A percentile compares a stretch with the other conserved stretches of the same genome.
These are phyloP conservation scores for Zymoseptoria tritici DNA, from an alignment of 2,329 filamentous ascomycete species.

Conservation along the genomic window DNA sequence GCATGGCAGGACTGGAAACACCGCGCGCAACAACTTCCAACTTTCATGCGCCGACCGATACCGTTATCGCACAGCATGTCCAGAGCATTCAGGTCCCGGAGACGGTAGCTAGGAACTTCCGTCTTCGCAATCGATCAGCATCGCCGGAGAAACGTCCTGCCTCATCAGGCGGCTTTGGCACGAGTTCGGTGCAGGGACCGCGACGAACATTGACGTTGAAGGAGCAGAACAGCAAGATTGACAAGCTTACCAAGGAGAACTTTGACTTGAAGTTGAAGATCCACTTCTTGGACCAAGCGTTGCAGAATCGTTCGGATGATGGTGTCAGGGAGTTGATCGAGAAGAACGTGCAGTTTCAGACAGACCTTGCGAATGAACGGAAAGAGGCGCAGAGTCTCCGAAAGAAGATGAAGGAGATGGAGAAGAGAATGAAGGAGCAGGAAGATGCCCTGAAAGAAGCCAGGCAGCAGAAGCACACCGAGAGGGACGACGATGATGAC, in stretches of 20 bases:
- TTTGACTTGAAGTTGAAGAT: slow-evolving; percentile 97
- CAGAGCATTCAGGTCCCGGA: slow-evolving; percentile 87
- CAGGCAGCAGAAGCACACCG: slow-evolving; percentile 35
- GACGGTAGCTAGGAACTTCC: slow-evolving; percentile 78
- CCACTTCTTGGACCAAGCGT: slow-evolving; percentile 87
- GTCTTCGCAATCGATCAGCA: slow-evolving; percentile 60
- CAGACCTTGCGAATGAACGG: slow-evolving; percentile 77
- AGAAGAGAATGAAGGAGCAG: slow-evolving; percentile 63
- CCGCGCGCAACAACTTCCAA: slow-evolving; percentile 53
- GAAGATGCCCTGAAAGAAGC: slow-evolving; percentile 46
- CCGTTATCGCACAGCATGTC: slow-evolving; percentile 78
- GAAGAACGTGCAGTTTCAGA: slow-evolving; percentile 93
- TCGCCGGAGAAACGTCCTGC: slow-evolving; percentile 49
- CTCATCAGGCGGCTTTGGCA: slow-evolving; percentile 27
- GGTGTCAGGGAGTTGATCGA: slow-evolving; percentile 97
- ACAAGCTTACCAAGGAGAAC: slow-evolving; percentile 93
- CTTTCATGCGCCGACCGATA: slow-evolving; percentile 60
- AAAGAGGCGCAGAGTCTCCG: slow-evolving; percentile 83
- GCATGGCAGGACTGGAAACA: slow-evolving; percentile 62
- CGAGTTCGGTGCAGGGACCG: slow-evolving; percentile 24
- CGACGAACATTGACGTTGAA: slow-evolving; percentile 65
- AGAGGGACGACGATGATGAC: slow-evolving; percentile 26
- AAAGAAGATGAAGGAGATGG: slow-evolving; percentile 74
- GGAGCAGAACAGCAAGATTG: slow-evolving; percentile 95
- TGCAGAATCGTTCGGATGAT: slow-evolving; percentile 91